Evolutionary conservation across 2,329 filamentous ascomycete species (phyloP), one percentile per base, ranked within the genome.

Genomic region (Neofusicoccum sp.): DNA sequence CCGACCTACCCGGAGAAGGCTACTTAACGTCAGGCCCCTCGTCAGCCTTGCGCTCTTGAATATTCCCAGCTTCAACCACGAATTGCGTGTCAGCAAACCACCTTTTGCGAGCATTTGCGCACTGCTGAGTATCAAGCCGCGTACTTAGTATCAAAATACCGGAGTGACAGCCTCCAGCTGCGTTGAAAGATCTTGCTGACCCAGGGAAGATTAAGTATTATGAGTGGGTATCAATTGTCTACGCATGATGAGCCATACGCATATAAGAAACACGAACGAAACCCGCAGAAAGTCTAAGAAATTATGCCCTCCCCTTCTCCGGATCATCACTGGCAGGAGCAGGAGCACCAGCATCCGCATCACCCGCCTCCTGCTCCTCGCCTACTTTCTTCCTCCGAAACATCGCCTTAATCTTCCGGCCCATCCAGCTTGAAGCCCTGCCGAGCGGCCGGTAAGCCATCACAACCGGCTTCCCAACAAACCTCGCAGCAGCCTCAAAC

Each of bases 391-490:
- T 65, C 47, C 63, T 66, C 36, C 58, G 49, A 43, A 47, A 58
- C 12, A 67, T 3, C 63, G 65, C 67, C 14, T 11, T 49, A 38
- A 61, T 44, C 5, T 65, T 47, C 4, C 65, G 60, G 40, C 63
- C 56, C 14, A 60, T 2, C 14, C 36, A 6, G 26, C 31, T n/a
- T 3, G 56, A 61, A 24, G 63, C 20, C 43, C 69, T 57, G 7
- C 65, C 62, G 24, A 63, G 49, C 28, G 69, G 68, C 0, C 66
- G 60, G 56, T 71, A 71, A 9, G 66, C 60, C 3, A 65, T 2
- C 2, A 71, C 65, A 38, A 70, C 69, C 9, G 69, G 69, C 58
- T 41, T 62, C 8, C 68, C 69, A 1, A 71, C 58, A 16, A 69
- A 43, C 51, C 20, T 24, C 4, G 38, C 51, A 1, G 14, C 7